Evolutionary conservation across 495 filamentous ascomycete species (phyloP).

Genomic region (Tuber umbilicatum): DNA sequence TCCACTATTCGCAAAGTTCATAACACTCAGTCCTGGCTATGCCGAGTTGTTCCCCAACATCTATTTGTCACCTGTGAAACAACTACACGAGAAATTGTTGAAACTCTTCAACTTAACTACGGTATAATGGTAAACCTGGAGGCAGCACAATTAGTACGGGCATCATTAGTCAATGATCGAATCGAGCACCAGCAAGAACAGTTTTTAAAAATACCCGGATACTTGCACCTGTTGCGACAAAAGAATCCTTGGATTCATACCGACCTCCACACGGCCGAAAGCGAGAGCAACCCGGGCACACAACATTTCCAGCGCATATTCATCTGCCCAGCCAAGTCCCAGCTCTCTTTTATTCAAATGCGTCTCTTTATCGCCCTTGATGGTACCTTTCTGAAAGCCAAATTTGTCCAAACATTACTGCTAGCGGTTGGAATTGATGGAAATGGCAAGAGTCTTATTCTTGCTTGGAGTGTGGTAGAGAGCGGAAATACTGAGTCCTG

Average conservation of each 20-base stretch:
- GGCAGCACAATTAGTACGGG: neutral
- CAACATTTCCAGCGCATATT: slow-evolving; percentile 12
- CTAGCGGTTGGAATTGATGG: slow-evolving; percentile 18
- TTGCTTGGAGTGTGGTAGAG: slow-evolving; percentile 20
- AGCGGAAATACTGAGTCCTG: slow-evolving; percentile 17
- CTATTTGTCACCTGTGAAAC: neutral
- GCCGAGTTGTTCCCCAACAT: neutral
- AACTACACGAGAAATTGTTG: neutral
- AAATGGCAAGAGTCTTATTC: slow-evolving; percentile 10
- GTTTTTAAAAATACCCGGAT: slow-evolving; percentile 13
- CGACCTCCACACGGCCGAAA: neutral
- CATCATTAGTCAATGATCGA: slow-evolving; percentile 6
- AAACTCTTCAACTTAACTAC: slow-evolving; percentile 4
- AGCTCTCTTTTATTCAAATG: slow-evolving; percentile 9
- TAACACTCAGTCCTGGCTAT: neutral
- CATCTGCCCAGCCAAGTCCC: slow-evolving; percentile 14
- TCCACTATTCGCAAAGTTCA: neutral
- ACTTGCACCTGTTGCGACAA: neutral
- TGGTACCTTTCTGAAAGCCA: slow-evolving; percentile 21
- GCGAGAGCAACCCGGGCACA: neutral
- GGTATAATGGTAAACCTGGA: neutral
- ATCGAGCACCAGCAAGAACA: slow-evolving; percentile 6
- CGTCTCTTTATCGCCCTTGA: slow-evolving; percentile 14
- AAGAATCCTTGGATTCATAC: slow-evolving; percentile 4
- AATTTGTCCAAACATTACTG: slow-evolving; percentile 18